Evolutionary conservation across 2,329 filamentous ascomycete genomes (phyloP), one percentile per base, ranked within the genome.

Genomic region (Phaeoacremonium minimum): DNA sequence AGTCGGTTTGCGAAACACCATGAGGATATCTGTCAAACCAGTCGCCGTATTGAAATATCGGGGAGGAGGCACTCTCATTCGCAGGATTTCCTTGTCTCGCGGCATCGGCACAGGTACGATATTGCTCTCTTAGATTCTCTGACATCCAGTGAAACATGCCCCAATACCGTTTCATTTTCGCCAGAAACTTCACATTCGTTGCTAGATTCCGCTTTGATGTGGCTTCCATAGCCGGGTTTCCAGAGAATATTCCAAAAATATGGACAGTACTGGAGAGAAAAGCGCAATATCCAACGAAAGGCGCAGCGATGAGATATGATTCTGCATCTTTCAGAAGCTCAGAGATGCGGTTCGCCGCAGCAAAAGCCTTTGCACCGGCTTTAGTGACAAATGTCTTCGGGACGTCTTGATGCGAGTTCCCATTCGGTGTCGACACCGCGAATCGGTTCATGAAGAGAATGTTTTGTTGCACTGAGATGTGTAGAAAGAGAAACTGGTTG

Each of bases 101-200:
- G n/a, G 84, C 83, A 57, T 96, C 89, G 13, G 89, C 83, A 48
- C 89, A 91, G 32, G 81, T 78, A 35, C 85, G 80, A 56, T 95
- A 98, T 43, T 94, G 80, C 37, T 91, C 85, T 41, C 93, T 89
- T 22, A 96, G 73, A 51, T 91, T 93, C 56, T 97, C 90, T 1
- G 88, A 84, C 76, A 97, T 90, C 65, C 89, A 96, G 56, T 95
- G 87, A 55, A 97, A 96, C 85, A 96, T 95, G 42, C 91, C 93
- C 93, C 93, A 98, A 52, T 93, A 90, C 42, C 87, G 87, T 69
- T 95, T 96, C 87, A 97, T 95, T 61, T 87, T 93, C 37, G 85
- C 84, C 30, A 98, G 66, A 51, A 93, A 97, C 52, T 85, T 87
- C 50, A 97, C 85, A 46, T 95, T 97, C 46, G 83, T 86, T 1